These are phyloP conservation scores for Solanum etuberosum DNA, from an alignment of 257 asterid genomes.

Conservation along the genomic window DNA sequence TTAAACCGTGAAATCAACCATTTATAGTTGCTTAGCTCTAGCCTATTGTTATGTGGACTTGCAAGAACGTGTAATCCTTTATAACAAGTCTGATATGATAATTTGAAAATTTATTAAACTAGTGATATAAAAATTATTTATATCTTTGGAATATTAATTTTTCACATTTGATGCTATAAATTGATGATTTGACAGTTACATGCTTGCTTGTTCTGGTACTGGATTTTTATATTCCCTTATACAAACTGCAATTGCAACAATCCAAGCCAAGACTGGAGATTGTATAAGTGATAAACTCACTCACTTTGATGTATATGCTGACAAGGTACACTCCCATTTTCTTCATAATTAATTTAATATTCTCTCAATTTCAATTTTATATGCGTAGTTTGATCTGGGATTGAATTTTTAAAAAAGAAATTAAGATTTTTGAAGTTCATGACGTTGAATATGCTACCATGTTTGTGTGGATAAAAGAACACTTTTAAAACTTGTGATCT, in stretches of 20 bases:
- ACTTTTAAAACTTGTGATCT: not conserved
- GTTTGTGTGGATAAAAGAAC: not conserved
- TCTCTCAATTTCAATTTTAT: not conserved
- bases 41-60: no score
- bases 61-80: no score
- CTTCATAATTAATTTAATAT: not conserved
- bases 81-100: no score
- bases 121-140: not conserved
- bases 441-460: not conserved
- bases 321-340: not conserved
- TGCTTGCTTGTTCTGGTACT: not conserved
- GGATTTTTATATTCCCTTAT: constrained; percentile 2
- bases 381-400: not conserved
- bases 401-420: fast-evolving
- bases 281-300: not conserved
- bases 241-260: not conserved
- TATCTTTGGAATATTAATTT: not conserved
- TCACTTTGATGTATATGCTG: not conserved
- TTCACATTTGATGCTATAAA: not conserved
- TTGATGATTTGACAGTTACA: not conserved
- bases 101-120: not conserved
- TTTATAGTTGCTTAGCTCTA: no score
- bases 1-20: not conserved
- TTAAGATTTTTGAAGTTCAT: not conserved
- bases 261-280: not conserved